Conservation (phyloP, 768 basidiomycete genomes). For the Xerocomellus chrysenteron region DNA sequence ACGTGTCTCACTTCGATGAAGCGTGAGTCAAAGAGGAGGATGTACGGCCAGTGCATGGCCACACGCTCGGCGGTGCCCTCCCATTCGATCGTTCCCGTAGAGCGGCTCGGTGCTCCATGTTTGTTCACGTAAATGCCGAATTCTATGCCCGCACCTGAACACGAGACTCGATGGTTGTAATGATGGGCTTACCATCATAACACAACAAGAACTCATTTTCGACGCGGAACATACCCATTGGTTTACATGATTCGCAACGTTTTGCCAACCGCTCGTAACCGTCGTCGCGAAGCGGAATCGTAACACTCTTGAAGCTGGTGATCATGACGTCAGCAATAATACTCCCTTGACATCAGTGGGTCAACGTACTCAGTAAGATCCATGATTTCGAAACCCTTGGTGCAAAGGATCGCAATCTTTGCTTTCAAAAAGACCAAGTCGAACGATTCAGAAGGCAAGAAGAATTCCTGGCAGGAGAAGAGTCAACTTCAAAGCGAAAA, state of each 20-base stretch:
- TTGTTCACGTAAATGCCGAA: constrained; percentile 92
- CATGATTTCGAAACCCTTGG: constrained; percentile 97
- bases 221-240: constrained; percentile 87
- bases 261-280: constrained; percentile 69
- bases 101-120: constrained; percentile 82
- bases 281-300: constrained; percentile 83
- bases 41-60: constrained; percentile 85
- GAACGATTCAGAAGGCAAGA: constrained; percentile 87
- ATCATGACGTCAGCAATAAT: background rate
- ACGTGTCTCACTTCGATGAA: constrained; percentile 92
- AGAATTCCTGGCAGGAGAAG: constrained; percentile 65
- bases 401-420: constrained; percentile 89
- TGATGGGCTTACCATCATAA: constrained; percentile 65
- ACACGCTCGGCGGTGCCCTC: constrained; percentile 89
- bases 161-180: background rate
- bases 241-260: constrained; percentile 76
- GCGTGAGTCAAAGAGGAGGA: constrained; percentile 82
- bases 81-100: constrained; percentile 82
- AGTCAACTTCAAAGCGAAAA: background rate
- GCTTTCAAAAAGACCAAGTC: constrained; percentile 92
- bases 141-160: constrained; percentile 43
- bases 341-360: background rate
- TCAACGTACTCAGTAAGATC: constrained; percentile 80
- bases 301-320: constrained; percentile 78
- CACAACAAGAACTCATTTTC: constrained; percentile 89